These are phyloP conservation scores for Nitzschia sp. DNA, from an alignment of 108 stramenopile species.

Conservation along the genomic window DNA sequence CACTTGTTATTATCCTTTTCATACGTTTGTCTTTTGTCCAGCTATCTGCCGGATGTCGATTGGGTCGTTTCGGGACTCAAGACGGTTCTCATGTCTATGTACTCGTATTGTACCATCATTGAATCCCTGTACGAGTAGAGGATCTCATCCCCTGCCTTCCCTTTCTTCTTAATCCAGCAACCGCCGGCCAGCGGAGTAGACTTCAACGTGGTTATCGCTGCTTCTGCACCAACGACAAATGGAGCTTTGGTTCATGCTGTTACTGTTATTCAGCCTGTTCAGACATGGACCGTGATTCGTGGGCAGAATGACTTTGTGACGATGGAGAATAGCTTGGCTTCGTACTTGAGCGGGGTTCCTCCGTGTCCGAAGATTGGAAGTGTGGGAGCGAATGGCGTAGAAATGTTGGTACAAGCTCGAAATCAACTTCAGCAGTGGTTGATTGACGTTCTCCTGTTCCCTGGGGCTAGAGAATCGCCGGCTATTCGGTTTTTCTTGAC, in stretches of 20 bases:
- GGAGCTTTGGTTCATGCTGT: conserved; percentile 71
- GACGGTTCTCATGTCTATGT: too few relatives aligned
- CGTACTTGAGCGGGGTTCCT: conserved; percentile 38
- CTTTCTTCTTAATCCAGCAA: too few relatives aligned
- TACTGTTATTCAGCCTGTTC: conserved; percentile 75
- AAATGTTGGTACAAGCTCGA: conserved; percentile 46
- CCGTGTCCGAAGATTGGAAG: conserved; percentile 37
- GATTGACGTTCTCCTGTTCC: conserved; percentile 50
- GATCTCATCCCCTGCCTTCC: too few relatives aligned
- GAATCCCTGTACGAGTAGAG: too few relatives aligned
- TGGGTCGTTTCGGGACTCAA: too few relatives aligned
- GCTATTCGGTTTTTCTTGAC: conserved; percentile 75
- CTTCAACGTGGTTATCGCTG: conserved; percentile 48
- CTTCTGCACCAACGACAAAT: conserved; percentile 29
- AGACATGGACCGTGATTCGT: conserved; percentile 85
- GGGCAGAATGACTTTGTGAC: conserved; percentile 75
- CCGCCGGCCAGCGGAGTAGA: conserved; percentile 8
- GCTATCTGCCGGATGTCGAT: too few relatives aligned
- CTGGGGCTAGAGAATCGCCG: conserved; percentile 60
- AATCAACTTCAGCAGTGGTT: conserved; percentile 76
- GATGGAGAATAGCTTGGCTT: conserved; percentile 48
- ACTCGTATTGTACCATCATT: too few relatives aligned
- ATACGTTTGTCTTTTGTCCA: too few relatives aligned
- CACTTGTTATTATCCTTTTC: too few relatives aligned
- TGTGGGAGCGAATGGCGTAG: conserved; percentile 25